phyloP scores from a whole-genome alignment of 192 early-diverging fungal genomes.

The Podochytrium sp. region DNA sequence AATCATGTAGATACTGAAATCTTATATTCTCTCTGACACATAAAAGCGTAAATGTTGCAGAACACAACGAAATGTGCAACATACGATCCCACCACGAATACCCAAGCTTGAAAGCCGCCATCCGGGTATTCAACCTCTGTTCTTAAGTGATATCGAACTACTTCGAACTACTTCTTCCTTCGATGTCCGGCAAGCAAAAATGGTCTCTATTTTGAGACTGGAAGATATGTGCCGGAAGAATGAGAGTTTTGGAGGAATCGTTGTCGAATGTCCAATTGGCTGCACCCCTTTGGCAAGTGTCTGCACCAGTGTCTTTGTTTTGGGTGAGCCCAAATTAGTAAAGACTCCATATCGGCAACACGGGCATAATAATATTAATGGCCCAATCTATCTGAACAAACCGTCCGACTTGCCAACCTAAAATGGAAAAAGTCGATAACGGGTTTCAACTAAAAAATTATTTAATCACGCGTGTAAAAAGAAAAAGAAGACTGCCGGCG shows the following conservation, averaged over 20 bases:
- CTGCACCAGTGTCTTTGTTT: background rate
- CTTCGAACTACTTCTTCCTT: background rate
- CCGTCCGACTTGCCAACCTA: no score
- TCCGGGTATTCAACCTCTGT: background rate
- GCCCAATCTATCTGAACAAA: no score
- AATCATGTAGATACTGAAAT: slow-evolving; percentile 18
- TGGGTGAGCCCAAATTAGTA: no score
- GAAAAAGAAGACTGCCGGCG: background rate
- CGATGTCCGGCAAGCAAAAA: background rate
- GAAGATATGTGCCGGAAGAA: background rate
- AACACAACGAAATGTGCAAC: slow-evolving; percentile 13
- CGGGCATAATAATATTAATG: no score
- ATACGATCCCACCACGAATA: background rate
- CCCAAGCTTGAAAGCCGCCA: slow-evolving; percentile 4
- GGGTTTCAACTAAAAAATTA: background rate
- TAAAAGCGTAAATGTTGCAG: background rate
- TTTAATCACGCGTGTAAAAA: background rate
- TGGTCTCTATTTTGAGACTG: background rate
- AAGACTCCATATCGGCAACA: no score
- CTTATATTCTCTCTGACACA: no score
- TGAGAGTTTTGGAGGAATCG: background rate
- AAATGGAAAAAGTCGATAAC: background rate
- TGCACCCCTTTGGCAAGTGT: background rate
- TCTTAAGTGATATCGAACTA: background rate
- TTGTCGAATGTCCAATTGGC: background rate